Evolutionary conservation across 495 filamentous ascomycete species (phyloP).

Genomic region (Xylaria nigripes): DNA sequence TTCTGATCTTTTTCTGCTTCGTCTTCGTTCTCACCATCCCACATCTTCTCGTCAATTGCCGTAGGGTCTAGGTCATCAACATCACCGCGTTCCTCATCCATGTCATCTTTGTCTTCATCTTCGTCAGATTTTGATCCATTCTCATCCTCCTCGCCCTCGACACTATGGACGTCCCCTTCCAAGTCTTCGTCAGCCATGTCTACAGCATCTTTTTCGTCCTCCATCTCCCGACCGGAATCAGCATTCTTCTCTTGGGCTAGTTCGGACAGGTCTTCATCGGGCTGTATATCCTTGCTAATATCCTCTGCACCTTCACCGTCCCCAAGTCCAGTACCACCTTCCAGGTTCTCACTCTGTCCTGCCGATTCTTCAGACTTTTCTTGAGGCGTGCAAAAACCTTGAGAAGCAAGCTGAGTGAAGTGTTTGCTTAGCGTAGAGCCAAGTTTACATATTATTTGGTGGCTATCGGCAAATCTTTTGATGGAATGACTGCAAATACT

Average conservation of each 20-base stretch:
- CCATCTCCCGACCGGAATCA: conserved; percentile 59
- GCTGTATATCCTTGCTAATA: conserved; percentile 91
- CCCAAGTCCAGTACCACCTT: conserved; percentile 92
- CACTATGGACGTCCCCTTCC: conserved; percentile 68
- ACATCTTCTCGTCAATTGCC: conserved; percentile 95
- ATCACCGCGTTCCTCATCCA: conserved; percentile 82
- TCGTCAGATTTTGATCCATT: conserved; percentile 45
- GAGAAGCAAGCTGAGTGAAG: conserved; percentile 64
- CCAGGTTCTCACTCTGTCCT: conserved; percentile 63
- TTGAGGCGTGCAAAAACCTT: conserved; percentile 85
- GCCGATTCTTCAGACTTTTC: conserved; percentile 63
- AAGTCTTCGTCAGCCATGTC: conserved; percentile 90
- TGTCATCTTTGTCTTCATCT: conserved; percentile 53
- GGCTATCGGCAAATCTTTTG: conserved; percentile 45
- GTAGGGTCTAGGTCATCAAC: conserved; percentile 82
- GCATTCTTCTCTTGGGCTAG: conserved; percentile 74
- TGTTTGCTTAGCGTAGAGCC: conserved; percentile 64
- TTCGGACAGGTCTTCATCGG: conserved; percentile 88
- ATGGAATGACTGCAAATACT: conserved; percentile 48
- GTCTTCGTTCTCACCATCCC: conserved; percentile 77
- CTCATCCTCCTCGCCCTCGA: conserved; percentile 43
- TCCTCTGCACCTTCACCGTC: conserved; percentile 92
- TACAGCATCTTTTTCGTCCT: conserved; percentile 82
- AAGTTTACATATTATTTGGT: conserved; percentile 63
- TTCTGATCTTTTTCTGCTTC: conserved; percentile 73